phyloP scores from a whole-genome alignment of 1,284 basidiomycete species.

The Serendipita sp. region DNA sequence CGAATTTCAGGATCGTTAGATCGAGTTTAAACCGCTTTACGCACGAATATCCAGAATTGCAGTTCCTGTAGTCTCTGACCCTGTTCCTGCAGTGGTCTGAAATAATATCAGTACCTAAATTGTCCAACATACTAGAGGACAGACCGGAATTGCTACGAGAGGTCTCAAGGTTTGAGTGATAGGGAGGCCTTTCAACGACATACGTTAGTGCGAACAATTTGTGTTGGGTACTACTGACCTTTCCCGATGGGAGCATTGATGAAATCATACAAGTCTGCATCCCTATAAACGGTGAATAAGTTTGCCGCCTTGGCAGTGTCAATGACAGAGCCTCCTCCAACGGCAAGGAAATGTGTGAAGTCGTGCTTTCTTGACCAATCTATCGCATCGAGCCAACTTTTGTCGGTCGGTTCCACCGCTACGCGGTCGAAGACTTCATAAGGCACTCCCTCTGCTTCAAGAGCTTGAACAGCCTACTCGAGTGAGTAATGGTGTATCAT shows the following conservation, averaged over 20 bases:
- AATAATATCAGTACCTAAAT: conserved; percentile 21
- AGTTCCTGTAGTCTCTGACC: conserved; percentile 94
- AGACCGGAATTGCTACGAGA: conserved; percentile 55
- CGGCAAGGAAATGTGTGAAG: conserved; percentile 88
- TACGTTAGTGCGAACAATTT: background rate
- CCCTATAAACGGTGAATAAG: conserved; percentile 78
- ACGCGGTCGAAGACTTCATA: conserved; percentile 80
- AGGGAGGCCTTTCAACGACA: conserved; percentile 42
- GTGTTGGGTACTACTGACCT: conserved; percentile 7
- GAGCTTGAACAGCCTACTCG: conserved; percentile 55
- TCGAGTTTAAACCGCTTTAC: conserved; percentile 3
- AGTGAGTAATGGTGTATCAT: conserved; percentile 8
- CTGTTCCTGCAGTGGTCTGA: conserved; percentile 95
- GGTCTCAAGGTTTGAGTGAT: conserved; percentile 66
- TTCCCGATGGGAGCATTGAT: conserved; percentile 95
- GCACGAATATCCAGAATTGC: conserved; percentile 78
- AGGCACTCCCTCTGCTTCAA: conserved; percentile 59
- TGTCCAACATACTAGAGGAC: conserved; percentile 12
- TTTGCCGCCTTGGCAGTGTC: conserved; percentile 92
- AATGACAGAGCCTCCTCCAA: conserved; percentile 91
- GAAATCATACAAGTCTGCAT: conserved; percentile 86
- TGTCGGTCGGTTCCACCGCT: conserved; percentile 84
- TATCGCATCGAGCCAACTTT: conserved; percentile 77
- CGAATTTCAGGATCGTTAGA: conserved; percentile 16
- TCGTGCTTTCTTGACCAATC: conserved; percentile 73